A percentile compares a stretch with the other conserved stretches of the same genome.
phyloP scores from a whole-genome alignment of 441 rosid species.

The Francoa sonchifolia region DNA sequence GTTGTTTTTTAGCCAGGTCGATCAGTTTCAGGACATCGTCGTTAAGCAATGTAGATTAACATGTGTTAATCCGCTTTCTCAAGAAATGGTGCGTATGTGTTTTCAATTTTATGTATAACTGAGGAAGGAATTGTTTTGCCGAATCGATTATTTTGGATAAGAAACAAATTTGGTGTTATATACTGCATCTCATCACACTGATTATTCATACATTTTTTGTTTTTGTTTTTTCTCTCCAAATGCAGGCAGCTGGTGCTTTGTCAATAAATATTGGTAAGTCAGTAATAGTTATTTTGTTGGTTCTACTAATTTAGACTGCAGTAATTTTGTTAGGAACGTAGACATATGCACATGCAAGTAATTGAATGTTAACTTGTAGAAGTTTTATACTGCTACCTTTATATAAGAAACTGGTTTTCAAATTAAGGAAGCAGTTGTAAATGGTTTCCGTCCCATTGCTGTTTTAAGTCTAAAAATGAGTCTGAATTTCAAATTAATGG shows the following conservation, averaged over 20 bases:
- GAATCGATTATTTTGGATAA: not conserved
- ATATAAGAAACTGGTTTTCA: no score
- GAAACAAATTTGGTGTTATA: not conserved
- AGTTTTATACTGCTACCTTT: no score
- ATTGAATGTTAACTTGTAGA: no score
- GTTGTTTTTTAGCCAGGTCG: constrained; percentile 76
- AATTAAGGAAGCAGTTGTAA: no score
- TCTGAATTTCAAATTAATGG: no score
- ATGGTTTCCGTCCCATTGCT: no score
- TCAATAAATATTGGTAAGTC: constrained; percentile 86
- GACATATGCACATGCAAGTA: no score
- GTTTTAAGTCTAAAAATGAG: no score
- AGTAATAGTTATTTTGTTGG: constrained; percentile 1
- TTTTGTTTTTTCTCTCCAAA: constrained; percentile 4
- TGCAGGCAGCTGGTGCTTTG: constrained; percentile 91
- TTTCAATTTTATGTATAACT: not conserved
- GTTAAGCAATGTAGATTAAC: constrained; percentile 88
- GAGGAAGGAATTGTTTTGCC: not conserved
- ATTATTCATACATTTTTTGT: constrained; percentile 2
- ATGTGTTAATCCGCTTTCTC: constrained; percentile 96
- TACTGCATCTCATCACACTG: not conserved
- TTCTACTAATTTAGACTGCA: not conserved
- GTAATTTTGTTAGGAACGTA: constrained; percentile 1
- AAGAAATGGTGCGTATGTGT: constrained; percentile 68
- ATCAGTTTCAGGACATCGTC: constrained; percentile 65